Conservation (phyloP, 2,329 filamentous ascomycete species). For the Venturia nashicola region DNA sequence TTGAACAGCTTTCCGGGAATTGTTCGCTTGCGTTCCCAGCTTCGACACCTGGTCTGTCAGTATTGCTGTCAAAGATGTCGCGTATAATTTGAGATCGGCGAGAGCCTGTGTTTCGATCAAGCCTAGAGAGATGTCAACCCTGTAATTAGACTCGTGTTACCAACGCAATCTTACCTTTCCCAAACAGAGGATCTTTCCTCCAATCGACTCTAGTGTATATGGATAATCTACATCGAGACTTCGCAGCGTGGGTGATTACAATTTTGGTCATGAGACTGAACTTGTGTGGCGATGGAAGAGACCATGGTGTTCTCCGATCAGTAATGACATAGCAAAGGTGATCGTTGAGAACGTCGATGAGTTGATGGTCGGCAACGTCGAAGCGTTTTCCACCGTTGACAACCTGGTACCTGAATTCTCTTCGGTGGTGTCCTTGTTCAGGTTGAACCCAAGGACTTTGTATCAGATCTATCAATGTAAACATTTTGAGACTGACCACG, state of each 20-base stretch:
- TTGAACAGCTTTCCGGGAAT: slow-evolving; percentile 65
- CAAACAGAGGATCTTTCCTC: slow-evolving; percentile 48
- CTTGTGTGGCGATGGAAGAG: slow-evolving; percentile 66
- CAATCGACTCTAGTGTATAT: slow-evolving; percentile 84
- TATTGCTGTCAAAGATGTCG: slow-evolving; percentile 62
- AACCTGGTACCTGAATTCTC: slow-evolving; percentile 73
- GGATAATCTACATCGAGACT: slow-evolving; percentile 83
- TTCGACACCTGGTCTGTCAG: slow-evolving; percentile 66
- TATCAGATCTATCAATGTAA: slow-evolving; percentile 45
- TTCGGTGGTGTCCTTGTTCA: slow-evolving; percentile 58
- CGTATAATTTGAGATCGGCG: slow-evolving; percentile 60
- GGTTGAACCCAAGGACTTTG: slow-evolving; percentile 74
- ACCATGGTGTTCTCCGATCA: slow-evolving; percentile 59
- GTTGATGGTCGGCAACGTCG: slow-evolving; percentile 67
- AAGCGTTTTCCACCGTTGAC: slow-evolving; percentile 31
- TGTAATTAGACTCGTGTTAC: neutral
- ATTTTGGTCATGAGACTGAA: slow-evolving; percentile 83
- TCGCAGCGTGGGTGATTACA: slow-evolving; percentile 85
- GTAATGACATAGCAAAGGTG: slow-evolving; percentile 55
- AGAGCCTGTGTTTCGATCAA: slow-evolving; percentile 55
- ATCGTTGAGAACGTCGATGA: slow-evolving; percentile 55
- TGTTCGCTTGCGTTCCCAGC: slow-evolving; percentile 50
- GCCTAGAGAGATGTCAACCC: slow-evolving; percentile 16
- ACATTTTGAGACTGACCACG: neutral
- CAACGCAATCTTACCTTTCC: slow-evolving; percentile 23